Evolutionary conservation across 2,329 filamentous ascomycete species (phyloP), one percentile per base, ranked within the genome.

Genomic region (Raffaelea ambrosiae): DNA sequence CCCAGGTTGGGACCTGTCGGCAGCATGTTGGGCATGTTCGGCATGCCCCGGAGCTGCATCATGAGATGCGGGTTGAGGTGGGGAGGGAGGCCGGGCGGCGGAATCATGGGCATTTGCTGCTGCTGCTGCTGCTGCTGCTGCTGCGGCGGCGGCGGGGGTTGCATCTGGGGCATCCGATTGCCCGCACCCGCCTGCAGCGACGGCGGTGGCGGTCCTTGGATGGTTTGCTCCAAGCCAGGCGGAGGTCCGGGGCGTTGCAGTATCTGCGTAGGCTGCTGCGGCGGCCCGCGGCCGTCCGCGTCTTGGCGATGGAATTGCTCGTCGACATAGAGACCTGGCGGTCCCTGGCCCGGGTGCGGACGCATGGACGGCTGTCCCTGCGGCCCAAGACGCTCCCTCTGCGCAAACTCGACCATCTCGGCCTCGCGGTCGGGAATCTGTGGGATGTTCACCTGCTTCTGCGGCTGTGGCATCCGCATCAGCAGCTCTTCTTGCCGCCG

Each of bases 231-330:
- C 38, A 84, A 64, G 8, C 80, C 79, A 2, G 77, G 77, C 18
- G 74, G 77, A 19, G 74, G 75, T 1, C 72, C 74, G n/a, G 77
- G 78, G 5, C 79, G 76, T 61, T 83, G 79, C 20, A 84, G 62
- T 46, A 84, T 83, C 58, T 83, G 79, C 4, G 78, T 81, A 4
- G 77, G 78, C 54, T 78, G 76, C 49, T 49, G 48, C 3, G 18
- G 33, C 35, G 35, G 14, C 16, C 14, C 35, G 5, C 61, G 56
- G 36, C 44, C 55, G 39, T 79, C 74, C 21, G 63, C 64, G 23
- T 79, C 72, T 14, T 64, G 61, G 44, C 67, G 70, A 47, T 72
- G 73, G 57, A 74, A 76, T 21, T 68, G 62, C 16, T 78, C 76
- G 16, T 81, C 53, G 5, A 26, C 73, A 55, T 76, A 71, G 53